Evolutionary conservation across 352 stramenopile genomes (phyloP), one percentile per base, ranked within the genome.

Genomic region (Globisporangium acanthophoron): DNA sequence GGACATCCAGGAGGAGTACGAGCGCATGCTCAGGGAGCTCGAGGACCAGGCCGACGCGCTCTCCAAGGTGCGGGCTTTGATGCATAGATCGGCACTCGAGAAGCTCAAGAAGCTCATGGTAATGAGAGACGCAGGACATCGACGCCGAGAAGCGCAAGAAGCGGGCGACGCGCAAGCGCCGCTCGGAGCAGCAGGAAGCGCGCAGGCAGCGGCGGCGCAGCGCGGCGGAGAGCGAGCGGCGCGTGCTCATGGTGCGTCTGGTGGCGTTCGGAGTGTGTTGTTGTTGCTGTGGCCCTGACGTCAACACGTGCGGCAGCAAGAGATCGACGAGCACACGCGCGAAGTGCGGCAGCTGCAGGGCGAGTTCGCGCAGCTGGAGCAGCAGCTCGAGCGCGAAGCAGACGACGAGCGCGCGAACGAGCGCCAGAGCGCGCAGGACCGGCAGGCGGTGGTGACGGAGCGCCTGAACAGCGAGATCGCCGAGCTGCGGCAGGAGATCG

Each of bases 1-100:
- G 5, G 78, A 87, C 58, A 79, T 91, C 24, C 81, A 90, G 65
- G 78, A 89, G 35, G 76, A 88, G 56, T 91, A 88, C 50, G 73
- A 77, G 47, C 78, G 78, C 15, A 87, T 91, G 76, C 68, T 89
- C 9, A 80, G 80, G 54, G 77, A 89, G 46, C 61, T 89, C 39
- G 81, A 91, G 18, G 80, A 90, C 54, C 78, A 88, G 55, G 70
- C 67, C 1, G 76, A 76, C 43, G 59, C 58, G 35, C 66, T 90
- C 27, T 51, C 62, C 33, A 57, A 66, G 45, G 65, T 61, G 54
- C 6, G 46, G 3, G 59, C 24, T 4, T 13, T 8, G 9, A 15
- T 20, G 4, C 16, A 9, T 12, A 13, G 35, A 41, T 16, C 3
- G 35, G 12, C 6, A 37, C 24, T 27, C 24, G 31, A 1, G 31